Evolutionary conservation across 2,329 filamentous ascomycete genomes (phyloP).

Genomic region (Xylaria sp.): DNA sequence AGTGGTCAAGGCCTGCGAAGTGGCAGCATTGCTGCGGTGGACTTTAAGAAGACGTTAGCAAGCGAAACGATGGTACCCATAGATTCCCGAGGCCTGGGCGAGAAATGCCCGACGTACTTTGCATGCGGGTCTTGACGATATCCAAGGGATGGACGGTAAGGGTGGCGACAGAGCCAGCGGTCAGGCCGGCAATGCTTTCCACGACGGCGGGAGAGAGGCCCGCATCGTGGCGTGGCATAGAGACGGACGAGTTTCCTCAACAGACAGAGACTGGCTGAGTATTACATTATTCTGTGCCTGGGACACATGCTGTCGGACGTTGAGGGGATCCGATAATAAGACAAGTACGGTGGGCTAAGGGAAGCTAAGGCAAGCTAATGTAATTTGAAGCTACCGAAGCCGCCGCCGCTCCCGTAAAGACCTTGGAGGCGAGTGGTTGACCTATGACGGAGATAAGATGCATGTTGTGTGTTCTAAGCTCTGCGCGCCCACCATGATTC

Average conservation of each 20-base stretch:
- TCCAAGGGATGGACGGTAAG: constrained; percentile 90
- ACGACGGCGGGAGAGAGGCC: constrained; percentile 77
- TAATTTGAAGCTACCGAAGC: neutral
- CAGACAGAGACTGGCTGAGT: neutral
- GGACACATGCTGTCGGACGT: neutral
- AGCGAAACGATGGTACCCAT: constrained; percentile 2
- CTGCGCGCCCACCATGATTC: no score
- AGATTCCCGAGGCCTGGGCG: neutral
- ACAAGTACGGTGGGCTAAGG: neutral
- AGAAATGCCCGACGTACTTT: constrained; percentile 63
- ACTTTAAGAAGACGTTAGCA: constrained; percentile 44
- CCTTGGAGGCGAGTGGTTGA: neutral
- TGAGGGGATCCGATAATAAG: neutral
- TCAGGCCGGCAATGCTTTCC: constrained; percentile 88
- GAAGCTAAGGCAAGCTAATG: neutral
- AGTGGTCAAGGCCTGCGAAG: constrained; percentile 52
- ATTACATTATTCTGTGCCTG: constrained; percentile 22
- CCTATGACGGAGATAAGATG: neutral
- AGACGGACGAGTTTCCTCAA: constrained; percentile 36
- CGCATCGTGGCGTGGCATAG: constrained; percentile 59
- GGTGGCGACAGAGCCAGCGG: constrained; percentile 85
- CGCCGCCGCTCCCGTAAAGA: no score
- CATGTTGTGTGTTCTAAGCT: neutral
- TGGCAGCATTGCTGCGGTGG: constrained; percentile 52
- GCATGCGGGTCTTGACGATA: constrained; percentile 94